These are phyloP conservation scores for Capronia americana DNA, from an alignment of 2,329 filamentous ascomycete species.

Conservation along the genomic window DNA sequence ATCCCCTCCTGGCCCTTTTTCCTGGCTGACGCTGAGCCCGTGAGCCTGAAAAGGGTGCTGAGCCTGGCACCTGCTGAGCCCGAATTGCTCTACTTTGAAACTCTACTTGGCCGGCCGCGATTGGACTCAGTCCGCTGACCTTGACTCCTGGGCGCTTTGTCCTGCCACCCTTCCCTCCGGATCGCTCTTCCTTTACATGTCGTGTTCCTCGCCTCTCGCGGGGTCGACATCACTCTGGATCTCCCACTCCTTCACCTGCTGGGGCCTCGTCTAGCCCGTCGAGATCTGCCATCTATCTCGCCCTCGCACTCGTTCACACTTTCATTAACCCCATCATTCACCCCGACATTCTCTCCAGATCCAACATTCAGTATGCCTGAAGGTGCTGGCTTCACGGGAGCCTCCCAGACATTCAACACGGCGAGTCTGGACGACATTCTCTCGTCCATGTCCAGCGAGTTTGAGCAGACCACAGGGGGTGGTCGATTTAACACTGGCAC, in stretches of 20 bases:
- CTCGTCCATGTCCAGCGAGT: conserved; percentile 28
- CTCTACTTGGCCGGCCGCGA: neutral
- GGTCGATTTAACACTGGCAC: neutral
- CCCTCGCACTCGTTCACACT: conserved; percentile 13
- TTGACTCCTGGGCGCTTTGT: conserved; percentile 19
- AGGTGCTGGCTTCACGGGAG: conserved; percentile 24
- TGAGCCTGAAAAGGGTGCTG: conserved; percentile 14
- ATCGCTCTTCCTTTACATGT: conserved; percentile 35
- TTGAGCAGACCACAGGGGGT: conserved; percentile 3
- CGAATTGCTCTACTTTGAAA: neutral
- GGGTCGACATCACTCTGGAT: conserved; percentile 36
- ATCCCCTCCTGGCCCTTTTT: conserved; percentile 16
- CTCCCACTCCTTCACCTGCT: conserved; percentile 18
- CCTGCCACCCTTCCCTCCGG: conserved; percentile 28
- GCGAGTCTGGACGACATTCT: conserved; percentile 17
- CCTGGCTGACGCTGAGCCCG: conserved; percentile 15
- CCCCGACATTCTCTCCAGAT: conserved; percentile 19
- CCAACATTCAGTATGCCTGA: conserved; percentile 27
- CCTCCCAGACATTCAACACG: conserved; percentile 15
- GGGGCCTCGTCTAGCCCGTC: conserved; percentile 33
- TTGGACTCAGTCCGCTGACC: conserved; percentile 20
- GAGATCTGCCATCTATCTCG: conserved; percentile 17
- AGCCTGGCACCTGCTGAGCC: neutral
- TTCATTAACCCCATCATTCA: conserved; percentile 25
- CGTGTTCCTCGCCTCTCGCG: conserved; percentile 28